Conservation (phyloP, 2,329 filamentous ascomycete genomes). For the Calonectria multiphialidica region DNA sequence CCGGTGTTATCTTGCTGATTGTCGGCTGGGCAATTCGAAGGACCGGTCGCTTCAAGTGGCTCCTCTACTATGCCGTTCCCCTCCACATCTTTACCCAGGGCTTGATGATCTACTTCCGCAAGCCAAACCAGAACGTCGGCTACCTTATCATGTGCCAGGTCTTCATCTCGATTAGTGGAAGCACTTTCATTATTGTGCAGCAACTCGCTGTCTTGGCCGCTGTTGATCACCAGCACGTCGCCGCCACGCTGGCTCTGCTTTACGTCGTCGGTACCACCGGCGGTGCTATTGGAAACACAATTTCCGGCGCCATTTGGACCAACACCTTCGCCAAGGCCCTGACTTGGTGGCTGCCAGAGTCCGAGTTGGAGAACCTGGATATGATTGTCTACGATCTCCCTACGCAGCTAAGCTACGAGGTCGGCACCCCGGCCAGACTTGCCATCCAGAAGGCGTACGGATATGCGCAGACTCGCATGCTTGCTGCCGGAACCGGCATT, state of each 20-base stretch:
- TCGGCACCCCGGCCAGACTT: constrained; percentile 57
- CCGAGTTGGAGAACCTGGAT: constrained; percentile 48
- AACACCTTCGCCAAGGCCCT: constrained; percentile 57
- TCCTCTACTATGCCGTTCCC: constrained; percentile 61
- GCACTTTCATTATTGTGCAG: constrained; percentile 59
- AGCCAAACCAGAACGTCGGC: constrained; percentile 52
- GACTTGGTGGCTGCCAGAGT: constrained; percentile 60
- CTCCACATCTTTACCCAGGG: constrained; percentile 65
- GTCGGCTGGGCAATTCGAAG: constrained; percentile 60
- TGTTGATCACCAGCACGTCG: constrained; percentile 48
- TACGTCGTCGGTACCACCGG: constrained; percentile 44
- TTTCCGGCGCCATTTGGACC: constrained; percentile 50
- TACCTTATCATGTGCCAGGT: constrained; percentile 65
- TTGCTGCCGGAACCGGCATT: constrained; percentile 51
- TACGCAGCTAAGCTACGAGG: constrained; percentile 63
- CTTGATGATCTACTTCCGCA: constrained; percentile 50
- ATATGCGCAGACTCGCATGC: constrained; percentile 62
- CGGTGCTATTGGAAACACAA: constrained; percentile 43
- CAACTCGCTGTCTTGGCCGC: constrained; percentile 46
- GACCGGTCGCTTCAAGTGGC: constrained; percentile 64
- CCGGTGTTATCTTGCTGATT: constrained; percentile 58
- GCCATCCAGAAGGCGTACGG: constrained; percentile 72
- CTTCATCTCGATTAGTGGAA: constrained; percentile 62
- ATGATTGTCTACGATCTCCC: constrained; percentile 66
- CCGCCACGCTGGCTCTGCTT: constrained; percentile 45